Conservation (phyloP, 1,139 yeast species). For the Geotrichum armillariae region DNA sequence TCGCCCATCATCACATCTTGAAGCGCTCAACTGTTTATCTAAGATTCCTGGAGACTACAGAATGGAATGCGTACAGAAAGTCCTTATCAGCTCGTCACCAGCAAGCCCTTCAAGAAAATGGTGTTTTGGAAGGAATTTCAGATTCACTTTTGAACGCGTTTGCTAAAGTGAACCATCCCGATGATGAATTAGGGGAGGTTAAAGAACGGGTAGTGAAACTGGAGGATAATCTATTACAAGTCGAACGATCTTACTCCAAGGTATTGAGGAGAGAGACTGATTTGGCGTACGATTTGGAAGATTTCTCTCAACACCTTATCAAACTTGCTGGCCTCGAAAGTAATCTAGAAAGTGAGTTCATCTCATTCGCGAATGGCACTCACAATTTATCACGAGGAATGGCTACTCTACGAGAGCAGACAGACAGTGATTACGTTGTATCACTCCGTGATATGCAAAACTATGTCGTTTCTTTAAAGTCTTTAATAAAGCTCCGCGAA, state of each 20-base stretch:
- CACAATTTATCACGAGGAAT: conserved; percentile 49
- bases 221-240: conserved; percentile 75
- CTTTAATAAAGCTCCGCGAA: conserved; percentile 78
- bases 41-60: conserved; percentile 74
- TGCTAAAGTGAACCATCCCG: conserved; percentile 75
- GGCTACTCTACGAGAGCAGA: conserved; percentile 53
- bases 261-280: conserved; percentile 73
- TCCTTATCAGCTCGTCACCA: conserved; percentile 41
- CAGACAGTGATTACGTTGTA: conserved; percentile 81
- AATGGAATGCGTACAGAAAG: conserved; percentile 80
- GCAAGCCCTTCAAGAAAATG: conserved; percentile 23
- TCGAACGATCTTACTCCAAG: conserved; percentile 76
- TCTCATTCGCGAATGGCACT: conserved; percentile 55
- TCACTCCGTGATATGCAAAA: conserved; percentile 85
- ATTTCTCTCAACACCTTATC: conserved; percentile 67
- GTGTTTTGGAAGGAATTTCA: conserved; percentile 63
- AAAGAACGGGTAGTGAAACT: conserved; percentile 78
- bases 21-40: conserved; percentile 71
- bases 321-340: conserved; percentile 62
- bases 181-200: conserved; percentile 74
- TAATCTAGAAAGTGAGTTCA: conserved; percentile 50
- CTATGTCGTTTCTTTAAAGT: conserved; percentile 74
- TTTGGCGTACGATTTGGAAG: conserved; percentile 68
- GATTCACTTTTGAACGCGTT: conserved; percentile 93
- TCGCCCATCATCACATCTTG: conserved; percentile 71